Base-by-base conservation (phyloP, 2,329 filamentous ascomycete species). In the Fusarium heterosporum region DNA sequence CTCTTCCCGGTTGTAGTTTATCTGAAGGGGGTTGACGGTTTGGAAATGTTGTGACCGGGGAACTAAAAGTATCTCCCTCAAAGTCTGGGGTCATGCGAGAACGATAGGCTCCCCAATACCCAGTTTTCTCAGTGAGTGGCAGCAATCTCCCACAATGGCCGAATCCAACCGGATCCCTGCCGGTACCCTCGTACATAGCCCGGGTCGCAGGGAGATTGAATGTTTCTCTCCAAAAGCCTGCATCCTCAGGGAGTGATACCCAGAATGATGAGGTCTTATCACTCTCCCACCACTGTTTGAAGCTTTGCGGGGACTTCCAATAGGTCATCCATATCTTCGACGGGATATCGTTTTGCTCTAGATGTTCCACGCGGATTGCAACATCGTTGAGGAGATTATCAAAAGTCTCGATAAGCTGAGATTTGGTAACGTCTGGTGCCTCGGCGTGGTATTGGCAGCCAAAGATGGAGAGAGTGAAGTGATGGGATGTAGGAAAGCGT, bases 21-120 rank as follows among this genome's bases (percentile, higher is more conserved):
- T 55, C 30, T 8, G 30, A 13, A 8, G 8, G 4, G 22, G 1
- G 14, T 11, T 19, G n/a, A 16, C 12, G 28, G 16, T 32, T 16
- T 4, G 32, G 4, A 9, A 30, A 17, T 0, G 7, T 25, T 2
- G 6, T 1, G 3, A 39, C 16, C 2, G 52, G 14, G 3, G 45
- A 40, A 11, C 34, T 51, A 6, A 28, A 55, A 2, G 26, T 51
- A 4, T 55, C 52, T 0, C 52, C 52, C 10, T 30, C 28, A 10
- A 51, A 55, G 9, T 28, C 52, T 1, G 52, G 45, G 0, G 45
- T 55, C 43, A 55, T 55, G 5, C 52, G 52, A 22, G 52, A 55
- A 11, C 52, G 34, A 13, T 55, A 55, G 4, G 52, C 52, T 28
- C 52, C 52, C 52, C 52, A 55, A 8, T 55, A 55, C 3, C 52